phyloP scores from a whole-genome alignment of 495 filamentous ascomycete species.

The Xylaria grammica region DNA sequence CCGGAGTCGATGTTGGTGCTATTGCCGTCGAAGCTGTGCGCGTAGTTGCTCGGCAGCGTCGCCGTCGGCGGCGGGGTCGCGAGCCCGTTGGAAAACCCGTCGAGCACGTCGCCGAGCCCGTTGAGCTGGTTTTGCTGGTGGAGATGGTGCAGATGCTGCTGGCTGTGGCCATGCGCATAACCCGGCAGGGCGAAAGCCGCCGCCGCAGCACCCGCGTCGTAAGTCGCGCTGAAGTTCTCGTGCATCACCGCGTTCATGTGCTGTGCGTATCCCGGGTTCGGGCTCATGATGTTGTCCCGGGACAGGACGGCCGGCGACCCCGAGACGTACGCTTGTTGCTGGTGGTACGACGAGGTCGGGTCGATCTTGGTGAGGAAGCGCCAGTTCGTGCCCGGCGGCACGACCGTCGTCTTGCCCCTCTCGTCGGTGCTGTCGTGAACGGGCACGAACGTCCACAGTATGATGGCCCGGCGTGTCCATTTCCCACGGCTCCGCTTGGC shows the following conservation, averaged over 20 bases:
- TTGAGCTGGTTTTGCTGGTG: slow-evolving; percentile 32
- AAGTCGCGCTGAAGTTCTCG: slow-evolving; percentile 50
- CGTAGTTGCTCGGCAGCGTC: slow-evolving; percentile 30
- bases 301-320: slow-evolving; percentile 26
- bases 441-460: slow-evolving; percentile 56
- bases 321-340: slow-evolving; percentile 46
- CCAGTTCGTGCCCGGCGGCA: slow-evolving; percentile 46
- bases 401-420: slow-evolving; percentile 35
- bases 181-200: slow-evolving; percentile 21
- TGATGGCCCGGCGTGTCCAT: slow-evolving; percentile 50
- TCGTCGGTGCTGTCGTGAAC: slow-evolving; percentile 45
- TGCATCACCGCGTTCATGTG: slow-evolving; percentile 49
- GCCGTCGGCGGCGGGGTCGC: slow-evolving; percentile 45
- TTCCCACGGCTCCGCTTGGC: slow-evolving; percentile 28
- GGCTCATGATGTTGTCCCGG: slow-evolving; percentile 50
- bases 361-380: slow-evolving; percentile 54
- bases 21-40: slow-evolving; percentile 30
- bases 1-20: slow-evolving; percentile 14
- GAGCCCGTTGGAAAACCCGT: slow-evolving; percentile 43
- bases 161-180: slow-evolving; percentile 19
- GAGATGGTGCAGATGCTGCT: slow-evolving; percentile 24
- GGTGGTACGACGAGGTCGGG: slow-evolving; percentile 51
- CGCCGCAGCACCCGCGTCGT: slow-evolving; percentile 28
- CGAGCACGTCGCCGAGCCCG: slow-evolving; percentile 32
- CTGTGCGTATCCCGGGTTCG: slow-evolving; percentile 47